Evolutionary conservation across 2,329 filamentous ascomycete genomes (phyloP), one percentile per base, ranked within the genome.

Genomic region (Bipolaris cookei): DNA sequence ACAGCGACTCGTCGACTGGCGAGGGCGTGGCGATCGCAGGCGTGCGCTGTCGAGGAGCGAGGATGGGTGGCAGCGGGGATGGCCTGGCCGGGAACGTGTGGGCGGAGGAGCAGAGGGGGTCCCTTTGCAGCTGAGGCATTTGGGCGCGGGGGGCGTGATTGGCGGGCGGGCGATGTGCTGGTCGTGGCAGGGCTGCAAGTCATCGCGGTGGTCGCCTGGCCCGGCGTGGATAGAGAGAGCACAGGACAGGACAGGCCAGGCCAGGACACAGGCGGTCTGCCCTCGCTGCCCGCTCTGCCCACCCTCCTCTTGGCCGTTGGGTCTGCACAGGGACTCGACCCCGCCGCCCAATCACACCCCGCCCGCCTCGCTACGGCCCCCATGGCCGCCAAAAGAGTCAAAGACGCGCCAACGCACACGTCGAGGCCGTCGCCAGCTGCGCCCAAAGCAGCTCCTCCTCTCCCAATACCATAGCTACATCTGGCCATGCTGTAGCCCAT

Each of bases 331-430:
- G 55, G 51, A 52, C 57, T 56, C 62, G 55, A 63, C 7, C 42
- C 51, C 20, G 16, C 46, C 51, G 42, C 20, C 59, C 63, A 64
- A 64, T 64, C 57, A 63, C 57, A 23, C 45, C 39, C 14, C 52
- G 20, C 32, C 53, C 42, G 30, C 45, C 51, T 61, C 59, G 59
- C 61, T 58, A 44, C 52, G 42, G 58, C 45, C 47, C 53, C 60
- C 46, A 52, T 50, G 45, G 20, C 37, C 39, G 35, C 58, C 55
- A 34, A 58, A 61, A 58, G 18, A 59, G 59, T 58, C 48, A 59
- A 59, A 59, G 62, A 54, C 50, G 57, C 58, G 66, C 61, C 64
- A 68, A 47, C 66, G 65, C 65, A 66, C 58, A 60, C 61, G 61
- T 61, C 59, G 42, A 62, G 46, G 45, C 61, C 43, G 59, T 51